Conservation (phyloP, 352 stramenopile species). For the Elongisporangium undulatum region DNA sequence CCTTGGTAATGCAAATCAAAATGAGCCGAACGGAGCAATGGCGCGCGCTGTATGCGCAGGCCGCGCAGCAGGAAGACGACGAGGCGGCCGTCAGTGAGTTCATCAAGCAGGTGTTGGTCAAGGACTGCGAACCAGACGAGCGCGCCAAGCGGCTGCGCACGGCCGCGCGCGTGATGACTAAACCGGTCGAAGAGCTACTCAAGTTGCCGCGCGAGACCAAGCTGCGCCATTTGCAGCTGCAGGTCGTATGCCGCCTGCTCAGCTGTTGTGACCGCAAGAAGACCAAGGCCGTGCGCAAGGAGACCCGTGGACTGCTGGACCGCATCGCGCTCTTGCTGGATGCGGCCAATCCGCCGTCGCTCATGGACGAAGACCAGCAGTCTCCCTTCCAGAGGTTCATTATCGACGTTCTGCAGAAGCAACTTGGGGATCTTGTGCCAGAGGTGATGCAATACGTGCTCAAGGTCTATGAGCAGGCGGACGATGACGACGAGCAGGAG, state of each 20-base stretch:
- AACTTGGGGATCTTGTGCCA: constrained; percentile 38
- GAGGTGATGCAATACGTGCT: constrained; percentile 46
- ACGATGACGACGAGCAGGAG: constrained; percentile 17
- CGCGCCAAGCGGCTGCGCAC: not conserved
- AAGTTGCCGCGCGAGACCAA: constrained; percentile 25
- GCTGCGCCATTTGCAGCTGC: constrained; percentile 57
- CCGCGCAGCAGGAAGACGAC: constrained; percentile 10
- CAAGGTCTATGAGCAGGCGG: constrained; percentile 52
- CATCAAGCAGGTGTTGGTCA: not conserved
- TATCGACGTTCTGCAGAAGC: constrained; percentile 41
- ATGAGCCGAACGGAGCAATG: constrained; percentile 2
- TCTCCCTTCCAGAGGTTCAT: constrained; percentile 52
- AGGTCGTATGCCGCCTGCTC: constrained; percentile 56
- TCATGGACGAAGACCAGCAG: constrained; percentile 57
- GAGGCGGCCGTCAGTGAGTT: constrained; percentile 1
- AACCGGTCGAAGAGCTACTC: constrained; percentile 1
- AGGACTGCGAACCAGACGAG: not conserved
- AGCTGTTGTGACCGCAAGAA: constrained; percentile 24
- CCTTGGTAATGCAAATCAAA: constrained; percentile 2
- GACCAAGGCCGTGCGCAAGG: constrained; percentile 36
- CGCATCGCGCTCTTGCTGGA: constrained; percentile 71
- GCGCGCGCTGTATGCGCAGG: constrained; percentile 17
- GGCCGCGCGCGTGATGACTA: constrained; percentile 5
- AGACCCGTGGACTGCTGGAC: constrained; percentile 67
- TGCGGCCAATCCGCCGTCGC: constrained; percentile 54